phyloP scores from a whole-genome alignment of 805 yeast species.

The Scheffersomyces coipomensis region DNA sequence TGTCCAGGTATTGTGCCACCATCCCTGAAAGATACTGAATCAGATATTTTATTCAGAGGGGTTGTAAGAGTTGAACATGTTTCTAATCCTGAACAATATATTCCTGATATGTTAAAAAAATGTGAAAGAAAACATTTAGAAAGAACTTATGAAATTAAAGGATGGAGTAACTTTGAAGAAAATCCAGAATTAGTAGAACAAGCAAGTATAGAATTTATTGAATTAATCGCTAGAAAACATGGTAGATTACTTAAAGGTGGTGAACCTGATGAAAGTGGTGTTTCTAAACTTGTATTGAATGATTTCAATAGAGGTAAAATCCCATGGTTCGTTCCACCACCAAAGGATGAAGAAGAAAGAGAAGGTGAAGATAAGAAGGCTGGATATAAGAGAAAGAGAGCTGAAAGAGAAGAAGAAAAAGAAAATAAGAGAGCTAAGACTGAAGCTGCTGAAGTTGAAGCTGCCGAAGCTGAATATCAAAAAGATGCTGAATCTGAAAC shows the following conservation, averaged over 20 bases:
- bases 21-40: conserved; percentile 79
- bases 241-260: conserved; percentile 96
- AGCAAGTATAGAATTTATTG: conserved; percentile 69
- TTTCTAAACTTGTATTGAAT: conserved; percentile 83
- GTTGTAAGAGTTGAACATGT: conserved; percentile 99
- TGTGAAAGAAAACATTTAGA: conserved; percentile 90
- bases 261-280: conserved; percentile 94
- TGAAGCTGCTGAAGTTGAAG: conserved; percentile 17
- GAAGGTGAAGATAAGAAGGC: conserved; percentile 59
- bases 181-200: conserved; percentile 45
- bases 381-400: conserved; percentile 51
- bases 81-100: conserved; percentile 90
- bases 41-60: conserved; percentile 92
- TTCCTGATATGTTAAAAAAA: conserved; percentile 79
- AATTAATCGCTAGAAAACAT: conserved; percentile 85
- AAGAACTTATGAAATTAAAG: conserved; percentile 91
- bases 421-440: conserved; percentile 16
- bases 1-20: conserved; percentile 99
- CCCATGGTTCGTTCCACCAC: conserved; percentile 98
- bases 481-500: conserved; percentile 9
- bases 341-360: conserved; percentile 61
- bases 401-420: conserved; percentile 41
- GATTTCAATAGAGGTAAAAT: conserved; percentile 97
- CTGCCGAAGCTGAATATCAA: conserved; percentile 9
- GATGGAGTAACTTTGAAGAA: conserved; percentile 63